A percentile compares a stretch with the other conserved stretches of the same genome.
phyloP scores from a whole-genome alignment of 2,329 filamentous ascomycete species.

The Calonectria honghensis region DNA sequence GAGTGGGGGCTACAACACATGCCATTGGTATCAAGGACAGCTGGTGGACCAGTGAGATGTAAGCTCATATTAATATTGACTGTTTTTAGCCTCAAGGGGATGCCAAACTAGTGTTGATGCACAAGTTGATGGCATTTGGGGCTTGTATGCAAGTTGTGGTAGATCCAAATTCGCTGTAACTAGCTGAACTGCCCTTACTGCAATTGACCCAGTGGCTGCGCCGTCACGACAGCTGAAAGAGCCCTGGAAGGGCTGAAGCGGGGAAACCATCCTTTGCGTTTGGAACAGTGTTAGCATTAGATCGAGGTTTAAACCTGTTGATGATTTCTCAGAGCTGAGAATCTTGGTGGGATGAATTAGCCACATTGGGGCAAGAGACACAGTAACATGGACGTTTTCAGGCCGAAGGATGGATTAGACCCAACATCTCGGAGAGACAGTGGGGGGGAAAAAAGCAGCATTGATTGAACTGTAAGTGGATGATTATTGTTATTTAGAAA shows the following conservation, averaged over 20 bases:
- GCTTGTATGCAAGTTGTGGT: background rate
- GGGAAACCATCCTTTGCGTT: too few species aligned
- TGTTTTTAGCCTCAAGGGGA: background rate
- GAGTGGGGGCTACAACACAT: conserved; percentile 13
- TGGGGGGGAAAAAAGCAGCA: too few species aligned
- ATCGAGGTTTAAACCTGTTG: background rate
- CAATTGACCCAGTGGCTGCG: background rate
- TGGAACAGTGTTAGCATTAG: background rate
- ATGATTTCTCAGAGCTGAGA: background rate
- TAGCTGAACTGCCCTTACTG: background rate
- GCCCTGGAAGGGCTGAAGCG: too few species aligned
- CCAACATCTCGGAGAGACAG: too few species aligned
- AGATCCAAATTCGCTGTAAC: background rate
- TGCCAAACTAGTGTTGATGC: background rate
- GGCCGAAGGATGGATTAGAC: background rate
- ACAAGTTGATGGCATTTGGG: background rate
- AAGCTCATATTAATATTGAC: background rate
- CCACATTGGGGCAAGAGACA: background rate
- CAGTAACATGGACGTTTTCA: too few species aligned
- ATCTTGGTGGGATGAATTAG: background rate
- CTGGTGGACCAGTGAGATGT: background rate
- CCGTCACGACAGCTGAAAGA: background rate
- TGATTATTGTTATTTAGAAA: background rate
- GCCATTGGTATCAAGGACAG: conserved; percentile 20
- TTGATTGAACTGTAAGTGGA: background rate